Evolutionary conservation across 1,139 yeast genomes (phyloP), one percentile per base, ranked within the genome.

Genomic region (Cylindricascospora bacillispora): DNA sequence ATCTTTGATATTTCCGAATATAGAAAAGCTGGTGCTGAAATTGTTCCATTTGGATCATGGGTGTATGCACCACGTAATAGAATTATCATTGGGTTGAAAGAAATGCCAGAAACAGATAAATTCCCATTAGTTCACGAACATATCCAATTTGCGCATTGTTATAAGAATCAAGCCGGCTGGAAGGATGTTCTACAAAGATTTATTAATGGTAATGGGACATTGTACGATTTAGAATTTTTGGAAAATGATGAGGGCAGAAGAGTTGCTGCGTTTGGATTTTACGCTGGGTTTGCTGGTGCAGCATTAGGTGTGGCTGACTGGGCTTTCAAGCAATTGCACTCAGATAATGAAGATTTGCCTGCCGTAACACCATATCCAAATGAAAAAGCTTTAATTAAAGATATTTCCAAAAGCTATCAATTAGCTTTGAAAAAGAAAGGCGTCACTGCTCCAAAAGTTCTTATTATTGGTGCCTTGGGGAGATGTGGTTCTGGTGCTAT

Each of bases 401-500:
- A 80, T 44, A 83, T 86, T 49, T 69, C 72, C 56, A 56, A 57
- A 42, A 75, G 70, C 36, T 65, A 82, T 42, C 59, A 59, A 13
- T 61, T 54, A 24, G 93, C 93, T 11, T 62, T 73, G 38, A 63
- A 56, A 27, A 66, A 68, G 47, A 67, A 61, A 30, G 77, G 76
- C 31, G 80, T 79, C 30, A 67, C 63, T 52, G 64, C 62, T 45
- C 98, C 97, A 41, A 77, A 68, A 32, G 82, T 79, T 29, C 67
- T 89, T 47, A 78, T 89, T 33, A 89, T 89, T 54, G 99, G 99
- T 52, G 98, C 98, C 15, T 68, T 86, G 37, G 99, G 98, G 40
- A 79, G 99, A 65, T 89, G 98, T 62, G 99, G 99, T 35, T 75
- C 93, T n/a, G 99, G 99, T 54, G 97, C 99, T 22, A 63, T 82